Evolutionary conservation across 164 flowering plant species (phyloP).

Genomic region (Pachysandra terminalis): DNA sequence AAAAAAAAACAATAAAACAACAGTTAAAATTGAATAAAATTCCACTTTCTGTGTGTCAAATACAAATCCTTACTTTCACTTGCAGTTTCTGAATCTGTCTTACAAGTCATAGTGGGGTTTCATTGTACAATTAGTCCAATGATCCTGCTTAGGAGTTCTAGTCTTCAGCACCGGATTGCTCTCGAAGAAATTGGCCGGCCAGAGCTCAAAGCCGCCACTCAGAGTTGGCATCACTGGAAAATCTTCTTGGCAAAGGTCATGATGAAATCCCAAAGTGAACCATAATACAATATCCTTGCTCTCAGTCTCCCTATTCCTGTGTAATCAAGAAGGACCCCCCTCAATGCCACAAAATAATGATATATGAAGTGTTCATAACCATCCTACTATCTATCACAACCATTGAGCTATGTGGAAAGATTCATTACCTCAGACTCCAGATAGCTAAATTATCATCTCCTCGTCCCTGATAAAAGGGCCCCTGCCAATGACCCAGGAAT

Average conservation of each 20-base stretch:
- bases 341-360: neutral
- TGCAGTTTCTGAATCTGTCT: too few species aligned
- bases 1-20: too few species aligned
- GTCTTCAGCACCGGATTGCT: slow-evolving; percentile 30
- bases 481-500: slow-evolving; percentile 34
- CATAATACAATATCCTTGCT: slow-evolving; percentile 68
- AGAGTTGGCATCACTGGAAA: slow-evolving; percentile 65
- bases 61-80: too few species aligned
- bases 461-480: slow-evolving; percentile 51
- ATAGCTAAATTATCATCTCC: slow-evolving; percentile 59
- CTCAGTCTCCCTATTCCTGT: slow-evolving; percentile 55
- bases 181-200: too few species aligned
- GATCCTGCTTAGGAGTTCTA: slow-evolving; percentile 1
- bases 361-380: too few species aligned
- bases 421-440: slow-evolving; percentile 53
- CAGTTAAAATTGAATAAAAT: too few species aligned
- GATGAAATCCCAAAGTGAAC: slow-evolving; percentile 70
- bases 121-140: slow-evolving; percentile 14
- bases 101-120: neutral
- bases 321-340: neutral
- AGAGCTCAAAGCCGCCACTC: slow-evolving; percentile 54
- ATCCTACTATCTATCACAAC: too few species aligned
- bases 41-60: too few species aligned
- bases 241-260: slow-evolving; percentile 69
- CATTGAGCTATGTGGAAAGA: too few species aligned